These are phyloP conservation scores for Croton laevigatus DNA, from an alignment of 441 rosid genomes.

Conservation along the genomic window DNA sequence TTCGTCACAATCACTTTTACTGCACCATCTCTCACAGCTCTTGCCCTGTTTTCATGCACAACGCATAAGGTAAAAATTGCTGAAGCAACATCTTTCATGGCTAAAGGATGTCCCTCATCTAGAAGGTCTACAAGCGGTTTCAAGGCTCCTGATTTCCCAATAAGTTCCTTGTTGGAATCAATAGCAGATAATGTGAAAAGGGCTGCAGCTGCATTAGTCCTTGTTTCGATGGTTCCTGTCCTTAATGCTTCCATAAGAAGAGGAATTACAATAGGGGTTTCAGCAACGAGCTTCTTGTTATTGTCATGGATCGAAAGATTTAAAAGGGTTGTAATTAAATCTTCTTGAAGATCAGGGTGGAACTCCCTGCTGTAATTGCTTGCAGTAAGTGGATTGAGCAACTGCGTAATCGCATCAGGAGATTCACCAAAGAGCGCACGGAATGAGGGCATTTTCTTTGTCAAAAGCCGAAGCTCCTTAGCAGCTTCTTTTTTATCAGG, in stretches of 20 bases:
- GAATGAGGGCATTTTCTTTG: conserved; percentile 66
- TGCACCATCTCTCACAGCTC: conserved; percentile 81
- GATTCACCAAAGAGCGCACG: conserved; percentile 74
- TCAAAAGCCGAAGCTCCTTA: conserved; percentile 68
- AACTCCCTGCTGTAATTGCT: conserved; percentile 32
- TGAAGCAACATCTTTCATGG: conserved; percentile 83
- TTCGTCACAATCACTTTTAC: conserved; percentile 63
- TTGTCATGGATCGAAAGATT: conserved; percentile 87
- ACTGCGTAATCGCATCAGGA: conserved; percentile 53
- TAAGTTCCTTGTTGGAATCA: conserved; percentile 72
- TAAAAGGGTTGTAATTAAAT: conserved; percentile 75
- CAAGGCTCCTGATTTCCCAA: conserved; percentile 74
- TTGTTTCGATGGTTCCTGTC: conserved; percentile 61
- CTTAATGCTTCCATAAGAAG: conserved; percentile 64
- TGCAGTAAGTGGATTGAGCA: conserved; percentile 51
- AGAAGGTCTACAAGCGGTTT: conserved; percentile 72
- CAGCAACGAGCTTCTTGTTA: conserved; percentile 87
- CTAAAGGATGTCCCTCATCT: conserved; percentile 70
- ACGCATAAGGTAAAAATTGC: conserved; percentile 80
- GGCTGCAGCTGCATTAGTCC: conserved; percentile 90
- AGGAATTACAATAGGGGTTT: conserved; percentile 69
- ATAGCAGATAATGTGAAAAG: conserved; percentile 84
- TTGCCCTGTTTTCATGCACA: conserved; percentile 69
- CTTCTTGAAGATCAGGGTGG: conserved; percentile 75
- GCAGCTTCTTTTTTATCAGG: conserved; percentile 75